phyloP scores from a whole-genome alignment of 352 stramenopile species.

The Elongisporangium senticosum region DNA sequence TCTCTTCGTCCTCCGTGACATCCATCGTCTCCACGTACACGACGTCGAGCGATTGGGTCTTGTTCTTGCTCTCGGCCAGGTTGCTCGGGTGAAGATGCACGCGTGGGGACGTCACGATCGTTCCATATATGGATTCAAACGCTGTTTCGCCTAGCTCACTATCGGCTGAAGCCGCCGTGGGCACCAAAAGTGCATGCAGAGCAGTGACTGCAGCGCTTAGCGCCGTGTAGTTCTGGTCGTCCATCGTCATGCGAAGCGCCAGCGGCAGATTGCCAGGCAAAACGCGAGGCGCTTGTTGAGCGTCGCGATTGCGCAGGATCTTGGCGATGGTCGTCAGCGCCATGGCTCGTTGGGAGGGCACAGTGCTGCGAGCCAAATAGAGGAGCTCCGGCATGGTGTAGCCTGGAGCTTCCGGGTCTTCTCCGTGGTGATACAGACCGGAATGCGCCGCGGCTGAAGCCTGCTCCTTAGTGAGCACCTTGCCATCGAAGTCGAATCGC shows the following conservation, averaged over 20 bases:
- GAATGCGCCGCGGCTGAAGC: constrained; percentile 29
- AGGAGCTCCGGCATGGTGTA: constrained; percentile 75
- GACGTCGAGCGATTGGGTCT: constrained; percentile 25
- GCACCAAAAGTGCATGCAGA: constrained; percentile 52
- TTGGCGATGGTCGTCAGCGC: constrained; percentile 58
- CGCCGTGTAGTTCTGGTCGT: constrained; percentile 65
- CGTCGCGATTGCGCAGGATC: constrained; percentile 40
- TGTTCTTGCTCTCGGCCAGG: neutral
- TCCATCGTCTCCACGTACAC: constrained; percentile 42
- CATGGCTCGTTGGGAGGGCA: constrained; percentile 67
- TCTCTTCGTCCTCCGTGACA: constrained; percentile 8
- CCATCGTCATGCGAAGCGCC: constrained; percentile 44
- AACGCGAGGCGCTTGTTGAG: constrained; percentile 19
- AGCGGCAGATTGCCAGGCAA: constrained; percentile 41
- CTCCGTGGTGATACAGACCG: constrained; percentile 75
- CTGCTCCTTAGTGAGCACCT: constrained; percentile 12
- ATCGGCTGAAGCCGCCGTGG: constrained; percentile 4
- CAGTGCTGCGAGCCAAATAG: constrained; percentile 62
- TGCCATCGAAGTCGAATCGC: constrained; percentile 67
- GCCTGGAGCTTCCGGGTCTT: constrained; percentile 59
- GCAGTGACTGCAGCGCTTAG: constrained; percentile 37
- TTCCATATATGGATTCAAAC: constrained; percentile 25
- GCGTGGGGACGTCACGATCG: constrained; percentile 18
- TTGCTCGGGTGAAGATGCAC: constrained; percentile 30
- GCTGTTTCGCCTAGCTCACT: constrained; percentile 1